Conservation (phyloP, 139 green algal genomes). For the Protoeuglena noctilucae region DNA sequence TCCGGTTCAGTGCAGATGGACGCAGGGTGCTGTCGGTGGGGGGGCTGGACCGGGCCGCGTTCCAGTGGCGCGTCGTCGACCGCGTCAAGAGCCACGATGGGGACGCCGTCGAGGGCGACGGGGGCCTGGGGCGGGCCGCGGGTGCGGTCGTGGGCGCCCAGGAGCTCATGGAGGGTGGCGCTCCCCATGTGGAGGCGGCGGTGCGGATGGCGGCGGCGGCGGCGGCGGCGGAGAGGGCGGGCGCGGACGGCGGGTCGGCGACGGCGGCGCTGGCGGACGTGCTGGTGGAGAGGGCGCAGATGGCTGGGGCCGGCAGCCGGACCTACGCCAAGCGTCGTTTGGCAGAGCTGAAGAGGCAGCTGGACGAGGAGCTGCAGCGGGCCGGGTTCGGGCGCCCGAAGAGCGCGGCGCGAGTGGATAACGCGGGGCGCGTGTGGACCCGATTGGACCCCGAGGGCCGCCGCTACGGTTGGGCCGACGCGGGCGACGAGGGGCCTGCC, state of each 20-base stretch:
- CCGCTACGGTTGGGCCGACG: no score
- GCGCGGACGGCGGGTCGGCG: neutral
- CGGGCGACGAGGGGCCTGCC: no score
- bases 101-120: neutral
- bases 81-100: neutral
- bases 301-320: neutral
- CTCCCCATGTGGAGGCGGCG: neutral
- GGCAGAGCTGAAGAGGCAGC: neutral
- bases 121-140: neutral
- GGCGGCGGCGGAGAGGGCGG: neutral
- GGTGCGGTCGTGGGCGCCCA: neutral
- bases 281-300: no score
- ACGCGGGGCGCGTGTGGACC: no score
- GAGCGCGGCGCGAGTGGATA: no score
- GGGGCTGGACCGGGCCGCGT: conserved; percentile 3
- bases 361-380: neutral
- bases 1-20: conserved; percentile 1
- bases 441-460: no score
- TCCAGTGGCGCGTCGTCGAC: conserved; percentile 3
- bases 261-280: neutral
- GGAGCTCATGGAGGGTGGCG: no score
- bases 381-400: neutral
- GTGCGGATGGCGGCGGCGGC: neutral
- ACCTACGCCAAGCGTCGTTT: neutral
- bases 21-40: conserved; percentile 5